Percentiles rank a stretch among this genome's conserved stretches.
These are phyloP conservation scores for Saxispiralis lemnorum DNA, from an alignment of 495 filamentous ascomycete species.

Conservation along the genomic window DNA sequence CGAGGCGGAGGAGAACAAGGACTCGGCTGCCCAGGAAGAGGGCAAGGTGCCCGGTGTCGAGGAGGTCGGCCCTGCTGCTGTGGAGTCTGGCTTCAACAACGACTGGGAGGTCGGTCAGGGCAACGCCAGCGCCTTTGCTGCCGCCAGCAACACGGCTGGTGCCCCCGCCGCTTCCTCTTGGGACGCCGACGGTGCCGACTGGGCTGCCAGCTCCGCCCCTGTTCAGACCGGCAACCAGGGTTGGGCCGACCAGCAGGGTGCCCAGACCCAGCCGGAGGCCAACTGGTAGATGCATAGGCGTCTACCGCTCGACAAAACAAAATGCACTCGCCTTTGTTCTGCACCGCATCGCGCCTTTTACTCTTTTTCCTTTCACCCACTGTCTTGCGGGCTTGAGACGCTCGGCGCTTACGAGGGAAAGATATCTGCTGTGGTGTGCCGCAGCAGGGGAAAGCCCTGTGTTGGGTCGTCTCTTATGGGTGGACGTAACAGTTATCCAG, in stretches of 20 bases:
- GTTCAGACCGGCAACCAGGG: constrained; percentile 41
- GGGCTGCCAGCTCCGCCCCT: constrained; percentile 45
- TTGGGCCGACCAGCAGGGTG: constrained; percentile 42
- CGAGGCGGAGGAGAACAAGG: constrained; percentile 94
- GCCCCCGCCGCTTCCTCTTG: constrained; percentile 41
- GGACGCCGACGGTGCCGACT: constrained; percentile 62
- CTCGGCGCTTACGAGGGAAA: constrained; percentile 89
- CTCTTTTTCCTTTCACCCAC: not conserved
- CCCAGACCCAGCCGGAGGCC: constrained; percentile 26
- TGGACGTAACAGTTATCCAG: constrained; percentile 42
- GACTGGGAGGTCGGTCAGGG: constrained; percentile 60
- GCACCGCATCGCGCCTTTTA: not conserved
- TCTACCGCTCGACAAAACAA: constrained; percentile 1
- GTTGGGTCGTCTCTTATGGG: constrained; percentile 34
- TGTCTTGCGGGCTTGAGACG: not conserved
- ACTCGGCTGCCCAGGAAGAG: constrained; percentile 32
- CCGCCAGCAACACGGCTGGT: constrained; percentile 42
- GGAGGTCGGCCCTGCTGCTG: constrained; percentile 61
- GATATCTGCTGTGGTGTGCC: constrained; percentile 46
- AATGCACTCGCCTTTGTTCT: too few species aligned
- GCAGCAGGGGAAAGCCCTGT: constrained; percentile 86
- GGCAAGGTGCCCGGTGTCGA: constrained; percentile 55
- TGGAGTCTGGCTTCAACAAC: constrained; percentile 60
- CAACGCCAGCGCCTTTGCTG: constrained; percentile 40
- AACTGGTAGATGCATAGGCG: constrained; percentile 44